These are phyloP conservation scores for Wilcoxina mikolae DNA, from an alignment of 495 filamentous ascomycete genomes.

Conservation along the genomic window DNA sequence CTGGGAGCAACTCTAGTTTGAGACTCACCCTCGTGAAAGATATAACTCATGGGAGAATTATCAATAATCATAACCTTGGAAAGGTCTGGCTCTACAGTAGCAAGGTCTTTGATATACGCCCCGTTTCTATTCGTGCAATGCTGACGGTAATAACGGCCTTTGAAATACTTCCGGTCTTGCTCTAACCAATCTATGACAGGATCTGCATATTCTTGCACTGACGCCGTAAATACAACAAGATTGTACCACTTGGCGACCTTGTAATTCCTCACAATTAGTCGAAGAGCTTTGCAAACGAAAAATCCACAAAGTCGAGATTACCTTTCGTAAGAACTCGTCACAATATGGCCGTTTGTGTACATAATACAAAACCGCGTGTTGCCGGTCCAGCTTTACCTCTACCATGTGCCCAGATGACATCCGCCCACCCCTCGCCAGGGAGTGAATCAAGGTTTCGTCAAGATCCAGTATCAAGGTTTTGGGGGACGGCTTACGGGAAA, in stretches of 20 bases:
- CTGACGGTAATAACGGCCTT: constrained; percentile 80
- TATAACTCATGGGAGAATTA: constrained; percentile 94
- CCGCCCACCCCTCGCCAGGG: constrained; percentile 84
- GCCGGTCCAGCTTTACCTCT: constrained; percentile 84
- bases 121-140: constrained; percentile 91
- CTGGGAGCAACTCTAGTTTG: background rate
- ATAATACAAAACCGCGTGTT: constrained; percentile 95
- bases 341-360: constrained; percentile 95
- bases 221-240: constrained; percentile 90
- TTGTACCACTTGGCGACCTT: constrained; percentile 94
- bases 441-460: constrained; percentile 95
- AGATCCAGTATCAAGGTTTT: constrained; percentile 93
- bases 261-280: background rate
- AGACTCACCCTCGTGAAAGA: constrained; percentile 83
- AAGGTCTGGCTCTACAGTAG: constrained; percentile 86
- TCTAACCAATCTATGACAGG: constrained; percentile 98
- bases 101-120: constrained; percentile 94
- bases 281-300: constrained; percentile 8
- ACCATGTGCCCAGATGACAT: constrained; percentile 99
- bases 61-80: constrained; percentile 97
- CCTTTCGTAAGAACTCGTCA: constrained; percentile 88
- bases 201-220: constrained; percentile 96
- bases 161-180: constrained; percentile 89
- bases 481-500: constrained; percentile 42
- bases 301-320: constrained; percentile 27